phyloP scores from a whole-genome alignment of 495 filamentous ascomycete genomes.

The Geopyxis carbonaria region DNA sequence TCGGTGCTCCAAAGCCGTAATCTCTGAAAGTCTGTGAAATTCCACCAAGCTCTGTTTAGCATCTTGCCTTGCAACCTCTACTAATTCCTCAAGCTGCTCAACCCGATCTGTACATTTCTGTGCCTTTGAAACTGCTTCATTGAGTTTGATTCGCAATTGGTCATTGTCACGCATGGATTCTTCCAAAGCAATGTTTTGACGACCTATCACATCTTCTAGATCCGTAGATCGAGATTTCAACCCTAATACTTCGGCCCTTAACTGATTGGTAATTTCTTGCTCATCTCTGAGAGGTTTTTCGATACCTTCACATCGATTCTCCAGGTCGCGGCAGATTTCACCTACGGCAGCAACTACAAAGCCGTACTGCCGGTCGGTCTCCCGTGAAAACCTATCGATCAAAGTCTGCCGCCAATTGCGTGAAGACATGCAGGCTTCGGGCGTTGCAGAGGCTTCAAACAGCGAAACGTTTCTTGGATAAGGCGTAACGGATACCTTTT shows the following conservation, averaged over 20 bases:
- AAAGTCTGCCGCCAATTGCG: slow-evolving; percentile 17
- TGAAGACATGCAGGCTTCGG: slow-evolving; percentile 15
- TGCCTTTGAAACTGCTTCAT: slow-evolving; percentile 2
- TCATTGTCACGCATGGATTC: slow-evolving; percentile 11
- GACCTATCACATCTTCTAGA: slow-evolving; percentile 6
- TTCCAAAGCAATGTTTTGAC: slow-evolving; percentile 1
- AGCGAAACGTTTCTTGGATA: slow-evolving; percentile 9
- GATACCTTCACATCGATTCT: slow-evolving; percentile 18
- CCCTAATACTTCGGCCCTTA: slow-evolving; percentile 12
- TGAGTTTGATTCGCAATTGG: slow-evolving; percentile 8
- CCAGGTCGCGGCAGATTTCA: slow-evolving; percentile 22
- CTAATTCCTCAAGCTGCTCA: slow-evolving; percentile 3
- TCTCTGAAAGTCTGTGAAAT: background rate
- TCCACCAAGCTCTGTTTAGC: background rate
- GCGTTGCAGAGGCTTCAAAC: slow-evolving; percentile 22
- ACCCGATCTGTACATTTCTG: background rate
- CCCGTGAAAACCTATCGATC: slow-evolving; percentile 10
- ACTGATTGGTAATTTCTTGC: slow-evolving; percentile 10
- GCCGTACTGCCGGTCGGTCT: slow-evolving; percentile 16
- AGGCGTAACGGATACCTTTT: background rate
- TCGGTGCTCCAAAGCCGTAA: slow-evolving; percentile 8
- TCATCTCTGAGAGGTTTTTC: slow-evolving; percentile 18
- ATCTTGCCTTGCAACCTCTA: slow-evolving; percentile 5
- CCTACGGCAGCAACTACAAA: slow-evolving; percentile 15
- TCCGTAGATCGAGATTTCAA: slow-evolving; percentile 8